Evolutionary conservation across 2,329 filamentous ascomycete species (phyloP), one percentile per base, ranked within the genome.

Genomic region (Incumbomyces lentus): DNA sequence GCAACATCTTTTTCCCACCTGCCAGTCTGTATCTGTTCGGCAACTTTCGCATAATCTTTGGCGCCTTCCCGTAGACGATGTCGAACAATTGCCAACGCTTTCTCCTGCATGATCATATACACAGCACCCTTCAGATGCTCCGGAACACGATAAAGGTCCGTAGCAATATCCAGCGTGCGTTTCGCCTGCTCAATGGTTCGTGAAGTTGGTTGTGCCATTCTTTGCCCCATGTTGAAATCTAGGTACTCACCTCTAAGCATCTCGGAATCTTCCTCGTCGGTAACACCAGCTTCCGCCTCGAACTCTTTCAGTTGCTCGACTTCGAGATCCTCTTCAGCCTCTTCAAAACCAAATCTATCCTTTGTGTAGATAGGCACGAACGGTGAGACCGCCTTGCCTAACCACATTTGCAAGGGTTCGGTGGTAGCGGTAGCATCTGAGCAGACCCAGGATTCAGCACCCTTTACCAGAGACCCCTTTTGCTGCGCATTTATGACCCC

Each of bases 401-500:
- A 65, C 75, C 82, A 81, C 39, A 76, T 61, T 30, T 65, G 66
- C 52, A 86, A 53, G 2, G 65, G 64, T 18, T 66, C 62, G 8
- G 22, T 26, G 3, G 57, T 49, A 11, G 58, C 50, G 8, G 63
- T 58, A 2, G 56, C 37, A 6, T 54, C 59, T 4, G 62, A 57
- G 4, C 64, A 63, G 42, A 71, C 59, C 59, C 69, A 73, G 22
- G 59, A 61, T 19, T 60, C 53, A 8, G 73, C 70, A 2, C 74
- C 74, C 16, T 64, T 56, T 38, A 68, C 62, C 1, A 92, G 65
- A 1, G 80, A 85, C 0, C 78, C 64, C 13, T 73, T 70, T 58
- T 94, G 88, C 0, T 68, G 64, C 32, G 75, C 53, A 0, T 74
- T 81, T 43, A 94, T 73, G 1, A 89, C 55, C 0, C 69, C 73